Percentiles rank a stretch among this genome's conserved stretches.
phyloP scores from a whole-genome alignment of 371 early-diverging fungal species.

The Mortierella sp. region DNA sequence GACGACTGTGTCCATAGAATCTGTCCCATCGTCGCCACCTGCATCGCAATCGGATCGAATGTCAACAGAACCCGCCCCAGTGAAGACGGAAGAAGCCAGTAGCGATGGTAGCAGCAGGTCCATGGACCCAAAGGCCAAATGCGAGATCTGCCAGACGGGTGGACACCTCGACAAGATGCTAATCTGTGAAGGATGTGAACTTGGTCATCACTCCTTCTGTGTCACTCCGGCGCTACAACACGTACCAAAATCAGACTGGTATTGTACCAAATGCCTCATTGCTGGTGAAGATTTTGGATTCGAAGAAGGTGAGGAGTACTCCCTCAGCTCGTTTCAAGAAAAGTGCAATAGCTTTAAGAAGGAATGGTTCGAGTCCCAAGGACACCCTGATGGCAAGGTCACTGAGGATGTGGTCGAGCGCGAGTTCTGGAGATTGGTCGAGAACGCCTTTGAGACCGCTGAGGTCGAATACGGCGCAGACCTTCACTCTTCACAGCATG shows the following conservation, averaged over 20 bases:
- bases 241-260: conserved; percentile 86
- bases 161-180: conserved; percentile 75
- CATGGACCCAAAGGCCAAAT: conserved; percentile 58
- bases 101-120: neutral
- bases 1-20: conserved; percentile 13
- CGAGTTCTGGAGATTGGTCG: conserved; percentile 96
- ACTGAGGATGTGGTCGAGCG: conserved; percentile 86
- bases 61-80: conserved; percentile 26
- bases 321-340: conserved; percentile 82
- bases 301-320: conserved; percentile 85
- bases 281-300: conserved; percentile 93
- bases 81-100: conserved; percentile 10
- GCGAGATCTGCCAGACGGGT: conserved; percentile 68
- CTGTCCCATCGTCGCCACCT: conserved; percentile 41
- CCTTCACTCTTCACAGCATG: conserved; percentile 89
- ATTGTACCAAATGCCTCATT: conserved; percentile 85
- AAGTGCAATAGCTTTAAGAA: conserved; percentile 85
- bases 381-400: conserved; percentile 55
- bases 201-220: conserved; percentile 86
- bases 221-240: conserved; percentile 73
- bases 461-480: conserved; percentile 98
- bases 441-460: conserved; percentile 86
- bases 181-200: conserved; percentile 90
- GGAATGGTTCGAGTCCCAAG: conserved; percentile 69
- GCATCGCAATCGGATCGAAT: conserved; percentile 30